Conservation (phyloP, 352 stramenopile species). For the Phytopythium oedochilum region DNA sequence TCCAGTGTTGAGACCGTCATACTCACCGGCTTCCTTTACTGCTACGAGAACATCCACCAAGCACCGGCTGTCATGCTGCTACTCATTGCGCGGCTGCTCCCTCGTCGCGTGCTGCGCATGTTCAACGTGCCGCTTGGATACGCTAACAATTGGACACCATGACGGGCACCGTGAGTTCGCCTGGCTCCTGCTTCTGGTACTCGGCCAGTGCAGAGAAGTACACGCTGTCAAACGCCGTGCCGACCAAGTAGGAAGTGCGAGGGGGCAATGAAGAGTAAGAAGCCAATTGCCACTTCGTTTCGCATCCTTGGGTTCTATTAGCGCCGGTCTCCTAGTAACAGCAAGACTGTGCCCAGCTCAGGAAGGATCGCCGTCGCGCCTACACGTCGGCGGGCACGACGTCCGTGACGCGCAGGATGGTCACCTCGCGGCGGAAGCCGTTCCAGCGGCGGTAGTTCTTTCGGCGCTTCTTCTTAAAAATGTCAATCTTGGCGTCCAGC, state of each 20-base stretch:
- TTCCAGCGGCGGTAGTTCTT: conserved; percentile 90
- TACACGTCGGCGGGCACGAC: conserved; percentile 57
- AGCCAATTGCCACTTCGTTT: background rate
- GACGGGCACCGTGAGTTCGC: conserved; percentile 10
- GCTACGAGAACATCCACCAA: conserved; percentile 17
- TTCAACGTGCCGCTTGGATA: conserved; percentile 27
- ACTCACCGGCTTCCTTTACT: conserved; percentile 16
- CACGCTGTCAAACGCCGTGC: conserved; percentile 18
- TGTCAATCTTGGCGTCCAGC: conserved; percentile 84
- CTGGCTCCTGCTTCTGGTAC: conserved; percentile 22
- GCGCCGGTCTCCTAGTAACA: background rate
- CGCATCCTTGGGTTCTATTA: background rate
- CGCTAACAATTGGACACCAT: conserved; percentile 19
- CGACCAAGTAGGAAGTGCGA: background rate
- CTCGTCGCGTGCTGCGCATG: conserved; percentile 16
- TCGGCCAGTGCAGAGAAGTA: conserved; percentile 24
- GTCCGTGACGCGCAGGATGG: conserved; percentile 79
- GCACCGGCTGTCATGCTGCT: conserved; percentile 12
- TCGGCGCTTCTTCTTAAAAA: conserved; percentile 90
- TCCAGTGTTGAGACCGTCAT: conserved; percentile 15
- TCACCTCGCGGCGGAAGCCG: conserved; percentile 82
- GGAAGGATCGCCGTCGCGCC: background rate
- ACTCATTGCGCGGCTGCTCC: conserved; percentile 17
- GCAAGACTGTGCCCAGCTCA: background rate
- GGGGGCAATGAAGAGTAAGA: too few species aligned